Percentiles rank a stretch among this genome's conserved stretches.
These are phyloP conservation scores for Fusarium devonianum DNA, from an alignment of 2,329 filamentous ascomycete genomes.

Conservation along the genomic window DNA sequence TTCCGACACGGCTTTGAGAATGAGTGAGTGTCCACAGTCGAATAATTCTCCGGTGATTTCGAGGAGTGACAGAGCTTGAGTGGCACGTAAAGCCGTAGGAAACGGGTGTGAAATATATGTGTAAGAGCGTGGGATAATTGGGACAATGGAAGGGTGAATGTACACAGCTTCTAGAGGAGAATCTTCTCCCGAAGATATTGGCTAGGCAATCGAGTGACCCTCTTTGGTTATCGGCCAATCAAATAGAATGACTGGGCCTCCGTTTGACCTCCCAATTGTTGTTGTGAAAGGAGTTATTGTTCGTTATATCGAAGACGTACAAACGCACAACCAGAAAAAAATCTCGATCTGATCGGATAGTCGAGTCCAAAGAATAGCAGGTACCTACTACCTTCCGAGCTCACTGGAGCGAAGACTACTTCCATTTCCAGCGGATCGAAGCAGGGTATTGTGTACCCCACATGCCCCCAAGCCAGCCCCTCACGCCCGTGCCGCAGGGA, in stretches of 20 bases:
- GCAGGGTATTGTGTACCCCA: too few species aligned
- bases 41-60: neutral
- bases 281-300: constrained; percentile 4
- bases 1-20: neutral
- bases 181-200: too few species aligned
- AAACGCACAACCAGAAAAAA: constrained; percentile 19
- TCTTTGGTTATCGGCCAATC: too few species aligned
- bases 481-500: constrained; percentile 13
- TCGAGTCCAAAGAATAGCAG: neutral
- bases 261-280: constrained; percentile 6
- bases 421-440: too few species aligned
- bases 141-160: neutral
- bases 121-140: neutral
- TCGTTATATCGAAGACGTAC: constrained; percentile 9
- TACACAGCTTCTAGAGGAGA: constrained; percentile 17
- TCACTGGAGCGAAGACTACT: too few species aligned
- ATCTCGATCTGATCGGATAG: constrained; percentile 23
- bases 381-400: constrained; percentile 8
- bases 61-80: neutral
- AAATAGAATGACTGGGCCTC: too few species aligned
- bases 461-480: too few species aligned
- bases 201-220: too few species aligned
- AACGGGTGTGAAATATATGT: constrained; percentile 3
- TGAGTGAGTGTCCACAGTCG: neutral
- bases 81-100: neutral